These are phyloP conservation scores for Exophiala spinifera DNA, from an alignment of 2,329 filamentous ascomycete genomes.

Conservation along the genomic window DNA sequence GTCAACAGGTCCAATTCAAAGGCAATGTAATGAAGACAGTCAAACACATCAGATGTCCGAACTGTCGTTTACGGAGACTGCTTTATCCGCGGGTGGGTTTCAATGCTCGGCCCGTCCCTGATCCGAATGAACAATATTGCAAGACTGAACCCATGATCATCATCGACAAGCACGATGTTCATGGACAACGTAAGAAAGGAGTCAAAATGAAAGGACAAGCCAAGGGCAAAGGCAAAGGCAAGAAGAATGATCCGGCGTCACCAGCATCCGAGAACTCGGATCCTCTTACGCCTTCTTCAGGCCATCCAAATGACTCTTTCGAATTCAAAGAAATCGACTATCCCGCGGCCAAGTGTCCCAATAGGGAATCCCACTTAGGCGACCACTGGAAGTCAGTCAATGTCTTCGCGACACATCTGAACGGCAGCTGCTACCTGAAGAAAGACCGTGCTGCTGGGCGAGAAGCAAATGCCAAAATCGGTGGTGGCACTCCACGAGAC, in stretches of 20 bases:
- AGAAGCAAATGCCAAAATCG: slow-evolving; percentile 30
- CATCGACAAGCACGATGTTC: slow-evolving; percentile 59
- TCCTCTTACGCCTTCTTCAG: slow-evolving; percentile 28
- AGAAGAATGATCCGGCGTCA: slow-evolving; percentile 39
- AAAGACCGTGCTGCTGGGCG: slow-evolving; percentile 27
- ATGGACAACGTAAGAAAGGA: slow-evolving; percentile 43
- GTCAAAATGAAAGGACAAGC: slow-evolving; percentile 30
- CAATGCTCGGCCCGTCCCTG: slow-evolving; percentile 47
- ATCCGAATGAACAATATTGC: slow-evolving; percentile 53
- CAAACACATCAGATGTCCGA: slow-evolving; percentile 58
- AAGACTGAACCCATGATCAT: slow-evolving; percentile 58
- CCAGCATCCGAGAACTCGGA: slow-evolving; percentile 33
- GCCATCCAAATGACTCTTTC: slow-evolving; percentile 26
- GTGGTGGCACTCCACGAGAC: slow-evolving; percentile 28
- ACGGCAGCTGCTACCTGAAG: slow-evolving; percentile 29
- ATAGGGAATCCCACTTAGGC: slow-evolving; percentile 28
- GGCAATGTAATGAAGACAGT: slow-evolving; percentile 58
- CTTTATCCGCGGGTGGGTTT: slow-evolving; percentile 55
- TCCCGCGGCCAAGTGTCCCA: slow-evolving; percentile 30
- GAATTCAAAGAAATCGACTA: slow-evolving; percentile 31
- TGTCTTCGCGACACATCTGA: slow-evolving; percentile 29
- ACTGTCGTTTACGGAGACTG: slow-evolving; percentile 59
- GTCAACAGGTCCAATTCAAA: slow-evolving; percentile 53
- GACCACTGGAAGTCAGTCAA: slow-evolving; percentile 32
- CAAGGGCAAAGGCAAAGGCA: slow-evolving; percentile 46